Conservation (phyloP, 1,139 yeast genomes). For the Blastobotrys illinoisensis region DNA sequence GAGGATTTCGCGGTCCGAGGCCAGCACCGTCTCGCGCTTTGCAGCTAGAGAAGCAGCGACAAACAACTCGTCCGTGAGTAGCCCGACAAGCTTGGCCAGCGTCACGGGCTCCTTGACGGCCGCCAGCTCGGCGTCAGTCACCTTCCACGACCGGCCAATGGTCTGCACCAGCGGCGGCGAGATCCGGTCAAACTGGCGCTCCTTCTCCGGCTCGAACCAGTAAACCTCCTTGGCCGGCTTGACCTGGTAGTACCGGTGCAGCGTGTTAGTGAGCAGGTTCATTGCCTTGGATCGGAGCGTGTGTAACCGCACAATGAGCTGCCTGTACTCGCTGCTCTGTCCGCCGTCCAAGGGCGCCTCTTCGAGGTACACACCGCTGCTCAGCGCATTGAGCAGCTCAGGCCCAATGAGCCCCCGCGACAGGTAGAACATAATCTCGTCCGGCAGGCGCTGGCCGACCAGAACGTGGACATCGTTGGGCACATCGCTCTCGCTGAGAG, state of each 20-base stretch:
- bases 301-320: conserved; percentile 46
- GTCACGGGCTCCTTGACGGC: not conserved
- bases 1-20: conserved; percentile 5
- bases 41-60: not conserved
- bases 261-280: conserved; percentile 62
- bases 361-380: conserved; percentile 50
- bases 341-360: conserved; percentile 71
- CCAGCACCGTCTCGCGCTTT: not conserved
- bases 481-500: conserved; percentile 40
- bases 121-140: conserved; percentile 11
- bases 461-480: conserved; percentile 83
- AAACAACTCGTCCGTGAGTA: conserved; percentile 7
- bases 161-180: conserved; percentile 21
- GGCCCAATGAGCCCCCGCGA: conserved; percentile 71
- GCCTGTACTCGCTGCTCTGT: conserved; percentile 50
- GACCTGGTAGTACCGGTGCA: conserved; percentile 82
- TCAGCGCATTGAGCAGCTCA: conserved; percentile 58
- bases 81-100: not conserved
- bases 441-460: conserved; percentile 80
- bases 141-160: conserved; percentile 20
- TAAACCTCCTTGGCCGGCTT: conserved; percentile 44
- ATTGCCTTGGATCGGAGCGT: conserved; percentile 55
- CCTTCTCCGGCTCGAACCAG: conserved; percentile 49
- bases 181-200: conserved; percentile 16
- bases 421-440: conserved; percentile 76